phyloP scores from a whole-genome alignment of 2,329 filamentous ascomycete genomes.

The Chlorencoelia australis region DNA sequence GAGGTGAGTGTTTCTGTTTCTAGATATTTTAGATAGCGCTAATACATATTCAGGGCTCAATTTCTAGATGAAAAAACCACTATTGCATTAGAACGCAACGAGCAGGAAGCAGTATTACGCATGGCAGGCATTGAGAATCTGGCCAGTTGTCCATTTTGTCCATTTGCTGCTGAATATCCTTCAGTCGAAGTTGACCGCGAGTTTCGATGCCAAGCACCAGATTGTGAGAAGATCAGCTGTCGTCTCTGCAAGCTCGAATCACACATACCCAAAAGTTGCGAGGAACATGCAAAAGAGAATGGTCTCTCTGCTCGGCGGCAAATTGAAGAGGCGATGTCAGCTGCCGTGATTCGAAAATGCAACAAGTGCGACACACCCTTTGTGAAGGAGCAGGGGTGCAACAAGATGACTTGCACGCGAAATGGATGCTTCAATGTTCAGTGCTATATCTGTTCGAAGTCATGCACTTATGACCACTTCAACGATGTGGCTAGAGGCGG shows the following conservation, averaged over 20 bases:
- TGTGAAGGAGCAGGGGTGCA: constrained; percentile 71
- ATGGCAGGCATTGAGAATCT: constrained; percentile 62
- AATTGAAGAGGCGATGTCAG: constrained; percentile 78
- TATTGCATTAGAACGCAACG: constrained; percentile 56
- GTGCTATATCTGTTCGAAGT: constrained; percentile 64
- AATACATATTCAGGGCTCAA: constrained; percentile 12
- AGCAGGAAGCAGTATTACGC: constrained; percentile 60
- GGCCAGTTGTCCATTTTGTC: constrained; percentile 71
- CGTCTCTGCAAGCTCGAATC: constrained; percentile 57
- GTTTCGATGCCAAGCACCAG: constrained; percentile 59
- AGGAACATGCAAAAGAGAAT: constrained; percentile 51
- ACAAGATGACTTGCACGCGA: constrained; percentile 69
- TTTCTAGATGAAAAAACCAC: constrained; percentile 45
- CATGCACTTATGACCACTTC: constrained; percentile 61
- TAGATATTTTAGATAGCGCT: constrained; percentile 4
- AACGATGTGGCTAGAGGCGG: constrained; percentile 39
- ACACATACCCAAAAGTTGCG: constrained; percentile 64
- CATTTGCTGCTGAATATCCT: constrained; percentile 65
- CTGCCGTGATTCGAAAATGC: constrained; percentile 67
- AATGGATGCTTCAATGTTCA: constrained; percentile 40
- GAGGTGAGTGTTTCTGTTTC: constrained; percentile 36
- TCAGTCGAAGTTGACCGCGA: constrained; percentile 59
- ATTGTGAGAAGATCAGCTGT: constrained; percentile 55
- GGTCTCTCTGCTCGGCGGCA: constrained; percentile 51
- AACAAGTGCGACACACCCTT: constrained; percentile 56